Evolutionary conservation across 768 basidiomycete species (phyloP).

Genomic region (Lyophyllum decastes): DNA sequence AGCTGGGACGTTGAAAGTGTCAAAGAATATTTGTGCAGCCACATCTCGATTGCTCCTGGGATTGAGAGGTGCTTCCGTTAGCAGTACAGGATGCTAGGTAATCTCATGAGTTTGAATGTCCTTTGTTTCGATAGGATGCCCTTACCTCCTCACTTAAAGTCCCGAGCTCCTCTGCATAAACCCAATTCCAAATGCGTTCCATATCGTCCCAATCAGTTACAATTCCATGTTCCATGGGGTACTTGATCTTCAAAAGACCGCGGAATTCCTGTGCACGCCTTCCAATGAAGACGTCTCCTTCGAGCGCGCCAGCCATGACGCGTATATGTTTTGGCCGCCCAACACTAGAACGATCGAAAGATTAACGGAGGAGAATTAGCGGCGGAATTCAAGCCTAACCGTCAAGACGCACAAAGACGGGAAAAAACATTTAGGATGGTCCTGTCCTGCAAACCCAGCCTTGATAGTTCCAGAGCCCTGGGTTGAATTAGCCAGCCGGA

Average conservation of each 20-base stretch:
- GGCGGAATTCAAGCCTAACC: constrained; percentile 33
- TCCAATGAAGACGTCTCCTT: constrained; percentile 97
- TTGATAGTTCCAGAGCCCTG: constrained; percentile 99
- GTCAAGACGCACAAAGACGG: constrained; percentile 87
- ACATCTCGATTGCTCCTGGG: constrained; percentile 95
- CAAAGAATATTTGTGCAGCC: constrained; percentile 98
- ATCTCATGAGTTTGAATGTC: constrained; percentile 16
- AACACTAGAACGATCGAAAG: constrained; percentile 54
- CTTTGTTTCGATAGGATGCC: constrained; percentile 9
- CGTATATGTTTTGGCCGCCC: constrained; percentile 97
- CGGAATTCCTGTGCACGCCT: constrained; percentile 93
- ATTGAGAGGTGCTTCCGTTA: constrained; percentile 97
- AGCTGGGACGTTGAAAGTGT: constrained; percentile 99
- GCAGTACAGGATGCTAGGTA: constrained; percentile 90
- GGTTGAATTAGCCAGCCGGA: constrained; percentile 17
- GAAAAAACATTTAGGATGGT: constrained; percentile 99
- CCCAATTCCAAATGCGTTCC: constrained; percentile 99
- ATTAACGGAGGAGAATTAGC: constrained; percentile 25
- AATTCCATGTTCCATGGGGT: constrained; percentile 99
- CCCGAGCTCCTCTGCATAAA: constrained; percentile 93
- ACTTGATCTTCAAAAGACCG: constrained; percentile 95
- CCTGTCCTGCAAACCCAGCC: constrained; percentile 98
- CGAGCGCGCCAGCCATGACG: constrained; percentile 96
- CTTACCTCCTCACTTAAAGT: constrained; percentile 95
- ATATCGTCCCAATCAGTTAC: constrained; percentile 99